These are phyloP conservation scores for Penicillium sp. DNA, from an alignment of 2,329 filamentous ascomycete species.

Conservation along the genomic window DNA sequence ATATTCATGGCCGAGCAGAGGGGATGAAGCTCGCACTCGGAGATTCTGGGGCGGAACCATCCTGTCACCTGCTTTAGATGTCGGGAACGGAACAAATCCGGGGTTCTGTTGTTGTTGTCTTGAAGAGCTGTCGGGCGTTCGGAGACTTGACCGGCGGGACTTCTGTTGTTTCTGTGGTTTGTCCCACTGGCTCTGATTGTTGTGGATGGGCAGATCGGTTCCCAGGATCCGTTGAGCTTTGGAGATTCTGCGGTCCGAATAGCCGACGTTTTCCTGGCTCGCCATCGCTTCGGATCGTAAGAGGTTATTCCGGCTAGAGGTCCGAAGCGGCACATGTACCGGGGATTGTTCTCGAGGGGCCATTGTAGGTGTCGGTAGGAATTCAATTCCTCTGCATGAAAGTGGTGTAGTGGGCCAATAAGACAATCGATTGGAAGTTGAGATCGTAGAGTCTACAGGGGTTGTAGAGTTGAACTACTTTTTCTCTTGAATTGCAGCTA, in stretches of 20 bases:
- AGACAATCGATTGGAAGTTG: neutral
- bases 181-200: constrained; percentile 22
- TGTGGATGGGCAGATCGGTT: constrained; percentile 26
- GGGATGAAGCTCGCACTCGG: constrained; percentile 48
- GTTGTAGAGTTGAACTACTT: neutral
- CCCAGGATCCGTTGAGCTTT: constrained; percentile 37
- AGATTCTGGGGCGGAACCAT: constrained; percentile 30
- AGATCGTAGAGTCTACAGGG: neutral
- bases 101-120: constrained; percentile 14
- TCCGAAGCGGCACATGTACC: constrained; percentile 23
- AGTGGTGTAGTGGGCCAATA: neutral
- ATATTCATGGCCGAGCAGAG: constrained; percentile 44
- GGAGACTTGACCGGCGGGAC: constrained; percentile 39
- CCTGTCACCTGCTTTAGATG: constrained; percentile 11
- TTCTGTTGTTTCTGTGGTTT: constrained; percentile 20
- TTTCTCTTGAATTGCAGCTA: neutral
- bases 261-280: constrained; percentile 17
- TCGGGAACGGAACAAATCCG: constrained; percentile 30
- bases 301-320: constrained; percentile 18
- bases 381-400: neutral
- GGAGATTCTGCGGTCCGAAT: constrained; percentile 23
- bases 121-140: constrained; percentile 39
- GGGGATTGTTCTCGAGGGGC: neutral
- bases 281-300: constrained; percentile 13
- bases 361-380: neutral